Base-by-base conservation (phyloP, 352 stramenopile species). In the Lagenidium giganteum region DNA sequence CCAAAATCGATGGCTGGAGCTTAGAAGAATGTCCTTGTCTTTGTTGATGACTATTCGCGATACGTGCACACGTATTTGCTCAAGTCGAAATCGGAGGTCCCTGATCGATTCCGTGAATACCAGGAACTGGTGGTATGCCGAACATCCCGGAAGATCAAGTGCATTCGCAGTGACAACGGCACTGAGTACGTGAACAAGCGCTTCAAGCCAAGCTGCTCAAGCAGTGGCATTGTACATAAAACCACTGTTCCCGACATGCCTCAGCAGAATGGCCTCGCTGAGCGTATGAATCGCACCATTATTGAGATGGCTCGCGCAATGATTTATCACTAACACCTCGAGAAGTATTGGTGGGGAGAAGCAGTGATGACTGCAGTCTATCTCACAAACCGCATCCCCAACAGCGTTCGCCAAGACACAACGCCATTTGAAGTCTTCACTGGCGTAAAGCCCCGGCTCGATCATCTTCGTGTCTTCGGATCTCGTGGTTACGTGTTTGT, bases 311-410 rank as follows among this genome's bases (percentile, higher is more conserved):
- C 5, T 24, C 27, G 45, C 18, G 36, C 36, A 18, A 51, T 53
- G 20, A 29, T 53, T 18, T n/a, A 25, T 11, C 25, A 56, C 40
- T 31, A 34, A 16, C 21, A 47, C 8, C 6, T 53, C 14, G 31
- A 35, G 33, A 45, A 7, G 50, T 26, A 37, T 22, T 37, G 54
- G 47, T 54, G 54, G 54, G 47, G n/a, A 22, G 54, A 48, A 16
- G 54, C 36, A 12, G 14, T 62, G 20, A 57, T 44, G 21, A 57
- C 54, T n/a, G 47, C 47, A 20, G 47, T 29, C 1, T 50, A 56
- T 26, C 8, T 44, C 8, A 13, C 44, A 5, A 62, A 62, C 23
- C 27, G 46, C 8, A 26, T 62, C 9, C 41, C 44, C 9, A 60
- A 37, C 7, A 37, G 17, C 8, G 31, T 20, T 17, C 39, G 47